phyloP scores from a whole-genome alignment of 306 rosid genomes.

The Casuarina glauca region DNA sequence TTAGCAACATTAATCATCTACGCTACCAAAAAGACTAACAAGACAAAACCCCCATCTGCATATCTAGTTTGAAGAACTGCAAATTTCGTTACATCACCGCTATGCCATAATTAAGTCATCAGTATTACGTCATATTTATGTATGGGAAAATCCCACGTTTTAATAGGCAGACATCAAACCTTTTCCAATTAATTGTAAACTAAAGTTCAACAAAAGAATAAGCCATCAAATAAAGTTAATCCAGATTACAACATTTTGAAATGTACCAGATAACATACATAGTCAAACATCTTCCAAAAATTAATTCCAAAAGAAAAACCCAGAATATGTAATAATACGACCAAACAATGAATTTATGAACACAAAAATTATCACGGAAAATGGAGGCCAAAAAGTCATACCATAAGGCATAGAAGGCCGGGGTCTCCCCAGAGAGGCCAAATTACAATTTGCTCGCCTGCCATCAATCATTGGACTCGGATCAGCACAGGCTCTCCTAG shows the following conservation, averaged over 20 bases:
- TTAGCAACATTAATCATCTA: neutral
- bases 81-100: neutral
- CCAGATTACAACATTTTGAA: neutral
- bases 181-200: neutral
- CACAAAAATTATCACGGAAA: neutral
- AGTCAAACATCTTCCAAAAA: neutral
- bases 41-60: neutral
- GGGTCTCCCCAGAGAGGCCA: conserved; percentile 93
- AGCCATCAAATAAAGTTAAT: neutral
- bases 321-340: neutral
- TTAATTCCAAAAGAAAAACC: neutral
- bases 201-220: neutral
- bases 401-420: conserved; percentile 66
- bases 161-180: neutral
- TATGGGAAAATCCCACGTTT: neutral
- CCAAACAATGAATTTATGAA: neutral
- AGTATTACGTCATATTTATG: neutral
- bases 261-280: neutral
- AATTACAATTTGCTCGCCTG: conserved; percentile 90
- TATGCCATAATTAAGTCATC: neutral
- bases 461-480: conserved; percentile 90
- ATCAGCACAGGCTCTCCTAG: conserved; percentile 89
- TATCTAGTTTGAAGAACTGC: neutral
- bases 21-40: neutral
- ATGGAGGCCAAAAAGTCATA: conserved; percentile 24